phyloP scores from a whole-genome alignment of 2,329 filamentous ascomycete genomes.

The Colletotrichum sp. region DNA sequence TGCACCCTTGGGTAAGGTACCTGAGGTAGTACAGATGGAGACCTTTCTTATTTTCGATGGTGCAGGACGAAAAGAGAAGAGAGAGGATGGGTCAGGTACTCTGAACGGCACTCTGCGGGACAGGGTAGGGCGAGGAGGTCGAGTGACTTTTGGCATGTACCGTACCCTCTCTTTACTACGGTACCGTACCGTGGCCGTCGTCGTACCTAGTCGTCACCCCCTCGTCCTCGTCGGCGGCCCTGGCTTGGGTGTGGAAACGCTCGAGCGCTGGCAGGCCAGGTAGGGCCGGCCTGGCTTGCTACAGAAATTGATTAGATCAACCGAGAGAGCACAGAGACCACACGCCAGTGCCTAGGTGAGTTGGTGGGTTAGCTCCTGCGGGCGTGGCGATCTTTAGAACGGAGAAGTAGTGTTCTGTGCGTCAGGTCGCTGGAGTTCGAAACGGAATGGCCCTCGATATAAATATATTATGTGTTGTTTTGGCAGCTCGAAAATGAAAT shows the following conservation, averaged over 20 bases:
- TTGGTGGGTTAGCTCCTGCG: conserved; percentile 13
- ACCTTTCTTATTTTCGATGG: conserved; percentile 21
- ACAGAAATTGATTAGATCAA: conserved; percentile 30
- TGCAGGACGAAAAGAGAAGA: conserved; percentile 16
- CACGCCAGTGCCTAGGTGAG: not conserved
- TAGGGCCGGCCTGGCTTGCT: conserved; percentile 23
- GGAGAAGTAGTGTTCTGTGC: conserved; percentile 18
- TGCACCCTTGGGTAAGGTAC: conserved; percentile 17
- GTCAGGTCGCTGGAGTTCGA: conserved; percentile 18
- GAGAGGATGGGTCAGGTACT: conserved; percentile 24
- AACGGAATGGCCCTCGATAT: conserved; percentile 22
- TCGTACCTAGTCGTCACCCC: not conserved
- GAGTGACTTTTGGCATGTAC: conserved; percentile 26
- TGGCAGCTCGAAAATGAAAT: not conserved
- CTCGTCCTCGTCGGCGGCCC: not conserved
- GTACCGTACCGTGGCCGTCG: not conserved
- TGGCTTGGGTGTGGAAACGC: conserved; percentile 17
- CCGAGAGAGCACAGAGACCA: conserved; percentile 24
- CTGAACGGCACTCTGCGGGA: not conserved
- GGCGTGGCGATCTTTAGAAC: conserved; percentile 23
- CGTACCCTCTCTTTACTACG: not conserved
- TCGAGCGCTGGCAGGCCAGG: conserved; percentile 24
- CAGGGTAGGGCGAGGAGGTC: not conserved
- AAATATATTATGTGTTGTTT: conserved; percentile 11
- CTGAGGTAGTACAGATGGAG: conserved; percentile 19